A percentile compares a stretch with the other conserved stretches of the same genome.
phyloP scores from a whole-genome alignment of 176 grass and related monocot genomes.

The Tillandsia fasciculata region DNA sequence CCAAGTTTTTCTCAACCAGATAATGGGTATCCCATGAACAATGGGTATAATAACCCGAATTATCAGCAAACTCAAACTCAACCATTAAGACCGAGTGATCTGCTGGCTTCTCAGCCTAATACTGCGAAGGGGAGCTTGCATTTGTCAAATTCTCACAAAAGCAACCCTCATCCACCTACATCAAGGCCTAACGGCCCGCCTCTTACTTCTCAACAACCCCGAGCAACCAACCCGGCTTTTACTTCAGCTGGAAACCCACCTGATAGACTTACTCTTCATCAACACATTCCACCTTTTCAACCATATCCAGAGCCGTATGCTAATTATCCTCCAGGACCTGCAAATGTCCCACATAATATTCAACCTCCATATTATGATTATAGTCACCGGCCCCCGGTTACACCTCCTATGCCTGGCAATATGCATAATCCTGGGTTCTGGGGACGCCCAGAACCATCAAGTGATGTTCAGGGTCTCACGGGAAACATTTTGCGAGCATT shows the following conservation, averaged over 20 bases:
- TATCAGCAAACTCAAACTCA: constrained; percentile 39
- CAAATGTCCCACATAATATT: constrained; percentile 33
- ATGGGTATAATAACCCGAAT: constrained; percentile 30
- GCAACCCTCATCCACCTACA: constrained; percentile 36
- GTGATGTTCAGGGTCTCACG: constrained; percentile 41
- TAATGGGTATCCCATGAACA: not conserved
- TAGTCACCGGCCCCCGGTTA: constrained; percentile 41
- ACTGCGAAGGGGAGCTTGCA: constrained; percentile 38
- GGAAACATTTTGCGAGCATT: constrained; percentile 51
- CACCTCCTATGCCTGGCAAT: constrained; percentile 29
- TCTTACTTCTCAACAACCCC: constrained; percentile 37
- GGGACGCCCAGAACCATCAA: constrained; percentile 25
- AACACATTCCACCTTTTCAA: constrained; percentile 23
- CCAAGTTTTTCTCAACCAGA: constrained; percentile 17
- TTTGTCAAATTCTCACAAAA: constrained; percentile 44
- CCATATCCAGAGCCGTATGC: constrained; percentile 31
- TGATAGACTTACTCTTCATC: constrained; percentile 40
- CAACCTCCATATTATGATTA: constrained; percentile 46
- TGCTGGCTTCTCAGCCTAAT: constrained; percentile 24
- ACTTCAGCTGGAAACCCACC: constrained; percentile 37
- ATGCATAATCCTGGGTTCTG: constrained; percentile 32
- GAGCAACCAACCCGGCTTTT: constrained; percentile 33
- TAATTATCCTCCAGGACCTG: constrained; percentile 41
- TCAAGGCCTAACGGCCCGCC: constrained; percentile 27
- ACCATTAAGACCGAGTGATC: constrained; percentile 32